phyloP scores from a whole-genome alignment of 768 basidiomycete genomes.

The Mycena maculata region DNA sequence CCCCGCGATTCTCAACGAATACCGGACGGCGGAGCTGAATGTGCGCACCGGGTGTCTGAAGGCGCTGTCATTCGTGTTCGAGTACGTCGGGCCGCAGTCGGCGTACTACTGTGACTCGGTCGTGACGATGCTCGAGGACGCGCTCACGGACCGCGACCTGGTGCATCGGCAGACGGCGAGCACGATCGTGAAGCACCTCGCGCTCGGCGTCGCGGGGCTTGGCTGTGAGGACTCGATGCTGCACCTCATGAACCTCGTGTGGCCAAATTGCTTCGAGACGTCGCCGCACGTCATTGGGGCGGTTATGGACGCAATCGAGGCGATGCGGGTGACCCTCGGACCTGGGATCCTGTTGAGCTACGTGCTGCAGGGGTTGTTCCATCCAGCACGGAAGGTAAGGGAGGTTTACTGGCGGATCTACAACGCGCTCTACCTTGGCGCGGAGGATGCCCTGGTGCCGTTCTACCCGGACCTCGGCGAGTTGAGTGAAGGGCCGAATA shows the following conservation, averaged over 20 bases:
- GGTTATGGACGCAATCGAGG: conserved; percentile 98
- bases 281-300: conserved; percentile 98
- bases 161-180: conserved; percentile 98
- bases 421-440: conserved; percentile 93
- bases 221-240: conserved; percentile 99
- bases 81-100: conserved; percentile 97
- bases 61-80: conserved; percentile 98
- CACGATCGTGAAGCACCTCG: conserved; percentile 98
- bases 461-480: conserved; percentile 95
- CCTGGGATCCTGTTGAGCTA: conserved; percentile 94
- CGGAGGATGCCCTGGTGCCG: conserved; percentile 91
- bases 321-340: conserved; percentile 95
- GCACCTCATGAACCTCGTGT: conserved; percentile 97
- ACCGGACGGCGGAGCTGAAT: conserved; percentile 97
- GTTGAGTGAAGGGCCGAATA: conserved; percentile 90
- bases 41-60: conserved; percentile 99
- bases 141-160: conserved; percentile 96
- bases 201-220: conserved; percentile 95
- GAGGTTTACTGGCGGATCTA: conserved; percentile 99
- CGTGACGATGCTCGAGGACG: conserved; percentile 98
- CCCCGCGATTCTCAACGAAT: conserved; percentile 98
- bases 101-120: conserved; percentile 98
- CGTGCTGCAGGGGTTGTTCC: conserved; percentile 94
- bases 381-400: conserved; percentile 95
- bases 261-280: conserved; percentile 99